These are phyloP conservation scores for Fusarium hainanense DNA, from an alignment of 2,329 filamentous ascomycete species.

Conservation along the genomic window DNA sequence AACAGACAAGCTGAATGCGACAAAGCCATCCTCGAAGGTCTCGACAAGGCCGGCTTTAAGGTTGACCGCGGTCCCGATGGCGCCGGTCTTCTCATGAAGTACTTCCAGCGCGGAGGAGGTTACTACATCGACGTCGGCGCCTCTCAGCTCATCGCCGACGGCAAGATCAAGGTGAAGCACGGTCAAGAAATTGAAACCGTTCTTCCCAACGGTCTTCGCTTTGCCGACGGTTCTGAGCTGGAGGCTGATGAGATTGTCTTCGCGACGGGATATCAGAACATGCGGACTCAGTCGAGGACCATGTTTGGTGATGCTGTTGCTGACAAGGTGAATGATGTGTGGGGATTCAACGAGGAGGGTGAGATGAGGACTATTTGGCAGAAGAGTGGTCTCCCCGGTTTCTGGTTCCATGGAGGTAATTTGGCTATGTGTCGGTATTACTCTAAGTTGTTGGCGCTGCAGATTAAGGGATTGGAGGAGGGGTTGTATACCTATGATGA, in stretches of 20 bases:
- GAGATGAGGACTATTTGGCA: slow-evolving; percentile 70
- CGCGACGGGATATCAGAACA: slow-evolving; percentile 75
- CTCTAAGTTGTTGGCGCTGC: slow-evolving; percentile 64
- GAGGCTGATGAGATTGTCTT: slow-evolving; percentile 72
- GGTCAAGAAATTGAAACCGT: slow-evolving; percentile 66
- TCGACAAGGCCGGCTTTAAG: slow-evolving; percentile 69
- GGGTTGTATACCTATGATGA: slow-evolving; percentile 52
- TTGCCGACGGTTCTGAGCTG: slow-evolving; percentile 66
- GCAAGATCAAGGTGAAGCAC: slow-evolving; percentile 72
- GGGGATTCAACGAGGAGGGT: slow-evolving; percentile 69
- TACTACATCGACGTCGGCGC: slow-evolving; percentile 79
- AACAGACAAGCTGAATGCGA: slow-evolving; percentile 51
- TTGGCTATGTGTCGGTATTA: slow-evolving; percentile 71
- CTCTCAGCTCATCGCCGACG: slow-evolving; percentile 69
- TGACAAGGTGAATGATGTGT: slow-evolving; percentile 67
- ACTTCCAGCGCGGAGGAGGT: slow-evolving; percentile 73
- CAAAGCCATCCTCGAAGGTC: slow-evolving; percentile 53
- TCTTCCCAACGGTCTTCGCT: slow-evolving; percentile 56
- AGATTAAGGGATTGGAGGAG: slow-evolving; percentile 61
- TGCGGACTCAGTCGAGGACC: slow-evolving; percentile 70
- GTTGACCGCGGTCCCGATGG: slow-evolving; percentile 68
- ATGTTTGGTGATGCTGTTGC: slow-evolving; percentile 72
- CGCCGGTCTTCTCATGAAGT: slow-evolving; percentile 69
- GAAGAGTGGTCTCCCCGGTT: slow-evolving; percentile 69
- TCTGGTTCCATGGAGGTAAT: slow-evolving; percentile 76